These are phyloP conservation scores for Moricandia moricandioides DNA, from an alignment of 345 rosid genomes.

Conservation along the genomic window DNA sequence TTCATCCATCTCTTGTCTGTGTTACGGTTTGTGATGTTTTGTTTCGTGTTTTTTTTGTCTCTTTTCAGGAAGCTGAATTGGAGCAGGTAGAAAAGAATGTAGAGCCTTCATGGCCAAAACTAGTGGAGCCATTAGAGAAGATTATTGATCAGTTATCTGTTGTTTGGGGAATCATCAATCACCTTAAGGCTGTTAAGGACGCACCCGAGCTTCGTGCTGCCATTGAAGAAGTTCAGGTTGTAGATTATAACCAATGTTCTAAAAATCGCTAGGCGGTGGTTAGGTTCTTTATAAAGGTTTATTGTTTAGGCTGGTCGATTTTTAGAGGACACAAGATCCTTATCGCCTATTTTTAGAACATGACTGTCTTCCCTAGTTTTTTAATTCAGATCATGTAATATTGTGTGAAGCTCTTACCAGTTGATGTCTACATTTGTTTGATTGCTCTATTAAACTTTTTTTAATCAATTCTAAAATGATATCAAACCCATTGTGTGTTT, in stretches of 20 bases:
- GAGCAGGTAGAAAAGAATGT: constrained; percentile 66
- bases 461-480: too few species aligned
- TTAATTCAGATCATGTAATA: too few species aligned
- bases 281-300: too few species aligned
- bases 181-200: constrained; percentile 85
- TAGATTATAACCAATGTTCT: too few species aligned
- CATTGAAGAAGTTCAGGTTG: constrained; percentile 84
- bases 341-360: too few species aligned
- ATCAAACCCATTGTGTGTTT: background rate
- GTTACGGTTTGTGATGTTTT: background rate
- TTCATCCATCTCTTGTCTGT: background rate
- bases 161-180: constrained; percentile 76
- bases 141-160: constrained; percentile 59
- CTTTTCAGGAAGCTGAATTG: constrained; percentile 65
- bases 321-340: too few species aligned
- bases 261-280: too few species aligned
- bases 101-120: constrained; percentile 82
- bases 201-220: constrained; percentile 82
- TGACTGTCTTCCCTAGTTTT: too few species aligned
- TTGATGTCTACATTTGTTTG: too few species aligned
- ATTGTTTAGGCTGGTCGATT: too few species aligned
- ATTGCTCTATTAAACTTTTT: too few species aligned
- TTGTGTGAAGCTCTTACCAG: too few species aligned
- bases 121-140: constrained; percentile 89
- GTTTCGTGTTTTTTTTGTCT: background rate